Evolutionary conservation across 257 asterid genomes (phyloP).

Genomic region (Schizonepeta tenuifolia): DNA sequence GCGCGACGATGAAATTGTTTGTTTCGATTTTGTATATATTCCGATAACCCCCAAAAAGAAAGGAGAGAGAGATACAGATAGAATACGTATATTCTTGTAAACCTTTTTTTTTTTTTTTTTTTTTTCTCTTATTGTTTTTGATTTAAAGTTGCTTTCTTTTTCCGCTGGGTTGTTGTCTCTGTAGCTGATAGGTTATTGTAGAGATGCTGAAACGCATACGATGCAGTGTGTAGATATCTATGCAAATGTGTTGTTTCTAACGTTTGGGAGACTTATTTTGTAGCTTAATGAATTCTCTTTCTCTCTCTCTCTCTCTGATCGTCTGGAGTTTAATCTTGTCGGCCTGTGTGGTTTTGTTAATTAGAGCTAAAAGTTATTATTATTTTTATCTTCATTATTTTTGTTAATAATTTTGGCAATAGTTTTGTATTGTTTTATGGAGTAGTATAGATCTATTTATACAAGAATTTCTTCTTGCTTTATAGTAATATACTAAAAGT

Average conservation of each 20-base stretch:
- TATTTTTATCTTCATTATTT: background rate
- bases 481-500: too few relatives aligned
- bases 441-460: too few relatives aligned
- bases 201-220: background rate
- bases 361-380: background rate
- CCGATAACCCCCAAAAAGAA: background rate
- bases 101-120: background rate
- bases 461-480: too few relatives aligned
- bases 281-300: background rate
- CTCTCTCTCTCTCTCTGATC: background rate
- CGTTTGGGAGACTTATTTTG: background rate
- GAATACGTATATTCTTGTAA: background rate
- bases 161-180: background rate
- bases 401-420: background rate
- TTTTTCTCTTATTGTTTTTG: background rate
- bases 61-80: background rate
- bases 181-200: background rate
- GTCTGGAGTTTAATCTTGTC: background rate
- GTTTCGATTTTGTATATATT: conserved; percentile 25
- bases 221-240: background rate
- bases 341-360: background rate
- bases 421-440: background rate
- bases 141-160: background rate
- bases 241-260: background rate
- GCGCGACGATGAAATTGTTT: conserved; percentile 4